phyloP scores from a whole-genome alignment of 345 rosid species.

The Rhizophora apiculata region DNA sequence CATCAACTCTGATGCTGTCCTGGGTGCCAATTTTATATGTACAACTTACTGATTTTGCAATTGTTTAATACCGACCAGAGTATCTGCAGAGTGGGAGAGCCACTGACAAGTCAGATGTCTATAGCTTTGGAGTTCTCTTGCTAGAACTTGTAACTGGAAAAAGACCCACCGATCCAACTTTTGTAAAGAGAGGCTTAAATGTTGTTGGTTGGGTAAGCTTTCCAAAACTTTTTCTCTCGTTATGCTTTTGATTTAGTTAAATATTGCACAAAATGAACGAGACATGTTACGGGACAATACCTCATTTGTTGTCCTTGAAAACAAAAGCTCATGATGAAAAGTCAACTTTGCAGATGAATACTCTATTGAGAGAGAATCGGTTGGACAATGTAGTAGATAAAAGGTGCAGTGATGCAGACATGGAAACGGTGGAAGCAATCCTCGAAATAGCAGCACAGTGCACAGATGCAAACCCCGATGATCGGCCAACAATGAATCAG shows the following conservation, averaged over 20 bases:
- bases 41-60: not conserved
- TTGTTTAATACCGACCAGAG: constrained; percentile 39
- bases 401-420: constrained; percentile 53
- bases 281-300: no score
- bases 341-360: constrained; percentile 61
- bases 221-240: not conserved
- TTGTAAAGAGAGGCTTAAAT: constrained; percentile 77
- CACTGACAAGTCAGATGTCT: constrained; percentile 89
- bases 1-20: no score
- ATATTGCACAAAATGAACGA: no score
- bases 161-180: constrained; percentile 80
- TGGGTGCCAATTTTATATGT: no score
- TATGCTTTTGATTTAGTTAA: no score
- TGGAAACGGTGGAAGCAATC: constrained; percentile 72
- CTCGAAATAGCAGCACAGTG: constrained; percentile 80
- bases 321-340: no score
- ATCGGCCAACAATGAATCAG: constrained; percentile 85
- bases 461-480: constrained; percentile 75
- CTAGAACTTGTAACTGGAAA: constrained; percentile 87
- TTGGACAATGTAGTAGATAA: constrained; percentile 70
- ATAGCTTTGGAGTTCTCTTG: constrained; percentile 94
- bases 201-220: constrained; percentile 91
- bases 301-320: no score
- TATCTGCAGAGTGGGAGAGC: constrained; percentile 93
- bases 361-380: constrained; percentile 64